Evolutionary conservation across 2,329 filamentous ascomycete genomes (phyloP).

Genomic region (Dryadomyces quercivorus): DNA sequence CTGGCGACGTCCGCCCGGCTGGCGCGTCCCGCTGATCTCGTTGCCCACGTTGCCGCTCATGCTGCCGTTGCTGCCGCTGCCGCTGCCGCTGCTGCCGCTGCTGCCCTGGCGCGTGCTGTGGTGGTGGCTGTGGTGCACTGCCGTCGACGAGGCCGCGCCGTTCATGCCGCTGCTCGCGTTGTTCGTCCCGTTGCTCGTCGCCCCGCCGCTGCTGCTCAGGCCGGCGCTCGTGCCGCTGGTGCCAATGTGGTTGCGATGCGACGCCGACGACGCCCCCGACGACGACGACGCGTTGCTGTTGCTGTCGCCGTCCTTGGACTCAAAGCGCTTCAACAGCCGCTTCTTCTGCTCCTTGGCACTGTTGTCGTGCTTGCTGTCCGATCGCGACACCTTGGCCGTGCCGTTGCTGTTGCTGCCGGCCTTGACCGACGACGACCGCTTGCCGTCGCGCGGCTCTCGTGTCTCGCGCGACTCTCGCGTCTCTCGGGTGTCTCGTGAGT

Average conservation of each 20-base stretch:
- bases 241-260: neutral
- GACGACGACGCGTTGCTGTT: neutral
- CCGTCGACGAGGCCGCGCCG: no score
- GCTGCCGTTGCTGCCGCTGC: constrained; percentile 17
- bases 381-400: constrained; percentile 6
- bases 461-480: neutral
- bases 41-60: constrained; percentile 7
- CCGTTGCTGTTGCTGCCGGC: constrained; percentile 3
- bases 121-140: neutral
- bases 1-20: constrained; percentile 12
- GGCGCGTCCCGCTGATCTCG: constrained; percentile 5
- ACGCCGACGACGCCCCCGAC: neutral
- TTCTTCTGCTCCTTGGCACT: constrained; percentile 13
- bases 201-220: neutral
- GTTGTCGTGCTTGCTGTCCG: constrained; percentile 1
- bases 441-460: neutral
- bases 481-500: neutral
- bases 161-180: neutral
- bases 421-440: neutral
- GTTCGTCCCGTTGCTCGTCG: neutral
- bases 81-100: constrained; percentile 2
- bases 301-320: constrained; percentile 2
- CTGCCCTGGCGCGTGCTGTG: neutral
- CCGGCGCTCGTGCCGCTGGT: neutral
- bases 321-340: constrained; percentile 20